Percentiles rank a stretch among this genome's conserved stretches.
Conservation (phyloP, 23 red algal species). For the Agarophyton chilense region DNA sequence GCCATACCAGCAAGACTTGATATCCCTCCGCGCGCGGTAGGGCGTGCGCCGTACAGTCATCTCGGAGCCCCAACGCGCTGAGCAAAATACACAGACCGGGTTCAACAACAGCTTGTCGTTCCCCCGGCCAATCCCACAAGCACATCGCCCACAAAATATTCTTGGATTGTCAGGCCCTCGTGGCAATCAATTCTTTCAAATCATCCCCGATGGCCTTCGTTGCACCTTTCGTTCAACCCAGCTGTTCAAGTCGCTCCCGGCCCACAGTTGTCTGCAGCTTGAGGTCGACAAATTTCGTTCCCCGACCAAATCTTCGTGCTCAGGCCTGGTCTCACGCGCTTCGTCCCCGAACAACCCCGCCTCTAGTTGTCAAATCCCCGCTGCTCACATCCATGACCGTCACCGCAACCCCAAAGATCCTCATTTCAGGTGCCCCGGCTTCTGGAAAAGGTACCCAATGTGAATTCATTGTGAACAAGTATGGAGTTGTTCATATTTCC, state of each 20-base stretch:
- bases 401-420: constrained; percentile 60
- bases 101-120: neutral
- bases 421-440: constrained; percentile 94
- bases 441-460: constrained; percentile 98
- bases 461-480: constrained; percentile 79
- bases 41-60: too few species aligned
- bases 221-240: neutral
- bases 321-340: constrained; percentile 15
- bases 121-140: neutral
- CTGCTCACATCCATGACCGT: neutral
- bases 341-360: neutral
- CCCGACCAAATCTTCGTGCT: neutral
- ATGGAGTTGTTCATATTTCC: constrained; percentile 91
- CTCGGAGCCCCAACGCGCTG: too few species aligned
- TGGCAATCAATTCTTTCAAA: neutral
- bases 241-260: neutral
- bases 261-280: neutral
- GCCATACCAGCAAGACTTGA: too few species aligned
- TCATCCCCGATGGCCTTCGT: constrained; percentile 4
- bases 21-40: too few species aligned
- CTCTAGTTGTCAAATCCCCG: constrained; percentile 10
- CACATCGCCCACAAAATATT: neutral
- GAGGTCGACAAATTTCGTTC: neutral
- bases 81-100: too few species aligned
- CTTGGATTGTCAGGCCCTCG: neutral